phyloP scores from a whole-genome alignment of 2,329 filamentous ascomycete genomes.

The Colletotrichum plurivorum region DNA sequence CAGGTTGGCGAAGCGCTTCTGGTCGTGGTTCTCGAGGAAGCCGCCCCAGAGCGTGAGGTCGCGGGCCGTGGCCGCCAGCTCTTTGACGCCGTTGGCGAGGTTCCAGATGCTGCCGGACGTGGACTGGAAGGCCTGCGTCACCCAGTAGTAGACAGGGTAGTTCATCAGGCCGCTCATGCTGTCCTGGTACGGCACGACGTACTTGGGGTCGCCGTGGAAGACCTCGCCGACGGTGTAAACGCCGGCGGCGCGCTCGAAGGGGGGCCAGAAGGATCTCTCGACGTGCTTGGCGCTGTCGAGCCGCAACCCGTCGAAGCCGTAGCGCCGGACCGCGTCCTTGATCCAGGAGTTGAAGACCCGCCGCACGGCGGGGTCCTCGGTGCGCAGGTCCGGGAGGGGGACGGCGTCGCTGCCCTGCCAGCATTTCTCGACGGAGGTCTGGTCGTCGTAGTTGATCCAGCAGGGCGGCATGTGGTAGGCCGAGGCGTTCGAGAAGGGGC shows the following conservation, averaged over 20 bases:
- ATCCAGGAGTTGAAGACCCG: slow-evolving; percentile 72
- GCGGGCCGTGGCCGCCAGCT: slow-evolving; percentile 12
- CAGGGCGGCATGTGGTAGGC: slow-evolving; percentile 74
- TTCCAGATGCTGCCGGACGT: slow-evolving; percentile 49
- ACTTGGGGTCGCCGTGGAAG: slow-evolving; percentile 65
- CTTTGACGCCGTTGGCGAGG: slow-evolving; percentile 50
- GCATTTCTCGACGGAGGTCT: slow-evolving; percentile 64
- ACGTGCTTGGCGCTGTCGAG: slow-evolving; percentile 76
- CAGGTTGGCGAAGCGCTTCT: slow-evolving; percentile 65
- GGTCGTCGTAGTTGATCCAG: slow-evolving; percentile 67
- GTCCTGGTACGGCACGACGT: slow-evolving; percentile 66
- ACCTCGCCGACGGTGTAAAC: slow-evolving; percentile 75
- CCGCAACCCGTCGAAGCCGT: slow-evolving; percentile 73
- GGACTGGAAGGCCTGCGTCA: slow-evolving; percentile 53
- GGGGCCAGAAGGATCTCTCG: slow-evolving; percentile 69
- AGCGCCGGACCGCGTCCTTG: slow-evolving; percentile 68
- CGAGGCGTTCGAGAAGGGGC: slow-evolving; percentile 63
- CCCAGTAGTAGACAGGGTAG: slow-evolving; percentile 66
- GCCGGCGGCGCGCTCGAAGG: slow-evolving; percentile 66
- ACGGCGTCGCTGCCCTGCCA: slow-evolving; percentile 61
- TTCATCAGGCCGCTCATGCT: slow-evolving; percentile 73
- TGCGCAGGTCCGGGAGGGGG: slow-evolving; percentile 74
- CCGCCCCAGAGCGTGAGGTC: slow-evolving; percentile 36
- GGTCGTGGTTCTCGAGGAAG: slow-evolving; percentile 74
- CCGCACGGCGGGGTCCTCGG: slow-evolving; percentile 63